These are phyloP conservation scores for Geotrichum klebahnii DNA, from an alignment of 1,139 yeast genomes.

Conservation along the genomic window DNA sequence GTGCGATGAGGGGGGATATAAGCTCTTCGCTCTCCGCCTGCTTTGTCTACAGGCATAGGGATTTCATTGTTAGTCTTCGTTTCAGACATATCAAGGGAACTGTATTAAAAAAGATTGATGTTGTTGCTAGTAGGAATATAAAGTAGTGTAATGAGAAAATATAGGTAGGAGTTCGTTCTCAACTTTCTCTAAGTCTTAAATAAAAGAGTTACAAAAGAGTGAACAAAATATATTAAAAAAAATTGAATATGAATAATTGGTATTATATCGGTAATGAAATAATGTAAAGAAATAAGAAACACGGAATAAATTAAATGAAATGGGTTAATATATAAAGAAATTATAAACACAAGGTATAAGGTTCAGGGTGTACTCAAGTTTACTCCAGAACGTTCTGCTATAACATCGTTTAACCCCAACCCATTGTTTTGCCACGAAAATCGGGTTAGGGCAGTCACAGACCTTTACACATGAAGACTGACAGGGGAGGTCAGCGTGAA, in stretches of 20 bases:
- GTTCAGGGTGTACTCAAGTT: neutral
- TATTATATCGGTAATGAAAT: too few species aligned
- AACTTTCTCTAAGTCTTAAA: neutral
- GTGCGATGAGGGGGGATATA: constrained; percentile 21
- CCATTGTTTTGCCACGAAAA: too few species aligned
- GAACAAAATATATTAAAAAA: too few species aligned
- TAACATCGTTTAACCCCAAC: neutral
- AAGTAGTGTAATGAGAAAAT: neutral
- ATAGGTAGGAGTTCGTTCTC: neutral
- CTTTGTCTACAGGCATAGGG: constrained; percentile 8
- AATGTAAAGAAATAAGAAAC: neutral
- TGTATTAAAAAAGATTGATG: constrained; percentile 1
- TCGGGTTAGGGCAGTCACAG: too few species aligned
- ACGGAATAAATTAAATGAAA: too few species aligned
- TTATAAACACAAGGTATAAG: too few species aligned
- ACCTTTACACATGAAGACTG: neutral
- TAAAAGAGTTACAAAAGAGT: too few species aligned
- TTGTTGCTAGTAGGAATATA: neutral
- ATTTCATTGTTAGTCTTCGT: constrained; percentile 11
- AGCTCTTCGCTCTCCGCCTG: constrained; percentile 17
- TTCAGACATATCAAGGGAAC: constrained; percentile 18
- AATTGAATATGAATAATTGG: too few species aligned
- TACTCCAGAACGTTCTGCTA: too few species aligned
- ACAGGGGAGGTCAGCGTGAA: neutral
- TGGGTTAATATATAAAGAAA: too few species aligned